Percentiles rank a stretch among this genome's conserved stretches.
Evolutionary conservation across 805 yeast species (phyloP).

Genomic region (Pichia californica): DNA sequence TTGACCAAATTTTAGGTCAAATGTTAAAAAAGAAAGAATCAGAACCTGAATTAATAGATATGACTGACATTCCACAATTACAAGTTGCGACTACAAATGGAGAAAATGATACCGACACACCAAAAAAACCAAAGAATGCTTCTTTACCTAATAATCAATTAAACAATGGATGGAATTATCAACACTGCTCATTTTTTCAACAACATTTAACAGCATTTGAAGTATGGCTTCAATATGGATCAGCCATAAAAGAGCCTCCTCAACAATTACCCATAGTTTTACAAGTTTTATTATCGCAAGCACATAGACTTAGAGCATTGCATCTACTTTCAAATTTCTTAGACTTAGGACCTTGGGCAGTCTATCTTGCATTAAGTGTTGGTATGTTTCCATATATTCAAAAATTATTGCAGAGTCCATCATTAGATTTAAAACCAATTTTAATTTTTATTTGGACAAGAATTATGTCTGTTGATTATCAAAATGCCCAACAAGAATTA

Average conservation of each 20-base stretch:
- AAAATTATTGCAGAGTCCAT: conserved; percentile 86
- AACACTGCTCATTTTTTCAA: conserved; percentile 91
- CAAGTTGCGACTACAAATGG: conserved; percentile 18
- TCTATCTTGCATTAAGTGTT: conserved; percentile 81
- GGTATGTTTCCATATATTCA: conserved; percentile 95
- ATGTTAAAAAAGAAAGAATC: conserved; percentile 37
- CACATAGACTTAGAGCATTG: conserved; percentile 85
- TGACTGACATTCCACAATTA: conserved; percentile 26
- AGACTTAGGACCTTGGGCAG: conserved; percentile 98
- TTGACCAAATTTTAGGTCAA: conserved; percentile 85
- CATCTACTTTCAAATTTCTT: conserved; percentile 77
- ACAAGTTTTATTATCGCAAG: conserved; percentile 89
- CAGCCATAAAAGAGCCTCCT: conserved; percentile 79
- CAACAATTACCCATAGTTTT: conserved; percentile 92
- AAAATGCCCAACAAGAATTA: conserved; percentile 84
- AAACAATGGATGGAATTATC: conserved; percentile 44
- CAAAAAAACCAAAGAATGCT: background rate
- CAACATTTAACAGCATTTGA: conserved; percentile 96
- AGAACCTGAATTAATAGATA: conserved; percentile 21
- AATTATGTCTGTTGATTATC: conserved; percentile 90
- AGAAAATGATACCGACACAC: conserved; percentile 1
- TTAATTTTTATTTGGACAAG: conserved; percentile 96
- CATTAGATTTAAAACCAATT: conserved; percentile 90
- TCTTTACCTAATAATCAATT: conserved; percentile 12
- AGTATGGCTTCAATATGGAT: conserved; percentile 88